Conservation (phyloP, 768 basidiomycete genomes). For the Filobasidium floriforme region DNA sequence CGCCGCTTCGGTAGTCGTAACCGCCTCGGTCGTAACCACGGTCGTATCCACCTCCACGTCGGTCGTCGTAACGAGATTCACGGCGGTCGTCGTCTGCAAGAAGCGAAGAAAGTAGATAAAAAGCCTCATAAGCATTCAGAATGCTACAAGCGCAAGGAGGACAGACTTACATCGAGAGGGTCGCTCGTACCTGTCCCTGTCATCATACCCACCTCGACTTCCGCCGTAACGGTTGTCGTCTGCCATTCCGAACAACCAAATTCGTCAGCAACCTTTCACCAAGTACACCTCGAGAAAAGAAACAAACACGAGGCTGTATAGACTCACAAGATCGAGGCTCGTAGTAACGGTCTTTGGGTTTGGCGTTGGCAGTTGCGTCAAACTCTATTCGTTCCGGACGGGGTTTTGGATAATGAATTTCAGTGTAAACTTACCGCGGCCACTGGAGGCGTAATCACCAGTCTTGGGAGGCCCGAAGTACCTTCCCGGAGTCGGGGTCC, state of each 20-base stretch:
- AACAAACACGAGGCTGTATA: no score
- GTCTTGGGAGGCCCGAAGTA: slow-evolving; percentile 92
- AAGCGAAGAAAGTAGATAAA: no score
- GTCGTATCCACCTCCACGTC: slow-evolving; percentile 46
- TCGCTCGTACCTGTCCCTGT: slow-evolving; percentile 34
- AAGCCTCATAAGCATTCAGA: no score
- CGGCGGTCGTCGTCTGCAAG: slow-evolving; percentile 49
- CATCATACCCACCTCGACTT: slow-evolving; percentile 21
- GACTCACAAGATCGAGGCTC: slow-evolving; percentile 66
- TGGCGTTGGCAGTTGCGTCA: slow-evolving; percentile 5
- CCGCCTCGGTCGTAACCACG: slow-evolving; percentile 45
- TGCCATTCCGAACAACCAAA: not conserved
- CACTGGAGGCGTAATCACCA: slow-evolving; percentile 46
- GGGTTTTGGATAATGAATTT: not conserved
- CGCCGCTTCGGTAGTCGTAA: slow-evolving; percentile 43
- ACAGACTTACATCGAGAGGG: slow-evolving; percentile 13
- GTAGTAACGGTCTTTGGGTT: slow-evolving; percentile 63
- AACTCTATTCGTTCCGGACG: not conserved
- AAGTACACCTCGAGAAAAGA: not conserved
- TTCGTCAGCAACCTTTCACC: slow-evolving; percentile 4
- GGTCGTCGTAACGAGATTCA: slow-evolving; percentile 55
- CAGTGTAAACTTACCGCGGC: slow-evolving; percentile 15
- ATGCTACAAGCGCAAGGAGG: no score
- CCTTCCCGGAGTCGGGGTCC: slow-evolving; percentile 71
- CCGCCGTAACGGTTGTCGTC: slow-evolving; percentile 68